Percentiles rank a stretch among this genome's conserved stretches.
These are phyloP conservation scores for Schizothecium vesticola DNA, from an alignment of 495 filamentous ascomycete genomes.

Conservation along the genomic window DNA sequence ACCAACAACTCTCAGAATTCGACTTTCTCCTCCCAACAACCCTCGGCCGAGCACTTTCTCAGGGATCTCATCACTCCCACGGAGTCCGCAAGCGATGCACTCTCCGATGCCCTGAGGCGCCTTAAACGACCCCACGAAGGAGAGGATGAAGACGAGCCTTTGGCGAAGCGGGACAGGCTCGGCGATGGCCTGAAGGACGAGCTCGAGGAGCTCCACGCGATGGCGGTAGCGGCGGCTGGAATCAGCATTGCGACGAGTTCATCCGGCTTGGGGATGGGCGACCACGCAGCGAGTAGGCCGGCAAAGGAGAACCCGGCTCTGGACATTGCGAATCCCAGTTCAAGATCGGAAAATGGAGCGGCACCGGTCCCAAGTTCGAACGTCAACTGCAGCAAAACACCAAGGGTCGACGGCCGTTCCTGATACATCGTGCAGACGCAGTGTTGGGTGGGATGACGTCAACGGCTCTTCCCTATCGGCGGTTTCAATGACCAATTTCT, in stretches of 20 bases:
- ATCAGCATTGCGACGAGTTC: background rate
- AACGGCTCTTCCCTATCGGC: background rate
- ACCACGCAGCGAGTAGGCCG: background rate
- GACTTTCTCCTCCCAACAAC: conserved; percentile 8
- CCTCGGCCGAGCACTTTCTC: conserved; percentile 20
- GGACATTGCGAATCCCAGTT: background rate
- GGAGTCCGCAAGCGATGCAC: conserved; percentile 4
- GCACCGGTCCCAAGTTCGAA: background rate
- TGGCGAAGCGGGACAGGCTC: conserved; percentile 27
- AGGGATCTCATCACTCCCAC: conserved; percentile 20
- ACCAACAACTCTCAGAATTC: conserved; percentile 17
- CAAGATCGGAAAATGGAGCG: background rate
- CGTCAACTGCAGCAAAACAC: background rate
- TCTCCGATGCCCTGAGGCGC: conserved; percentile 1
- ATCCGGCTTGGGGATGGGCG: background rate
- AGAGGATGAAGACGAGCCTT: conserved; percentile 15
- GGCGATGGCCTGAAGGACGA: conserved; percentile 24
- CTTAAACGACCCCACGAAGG: conserved; percentile 25
- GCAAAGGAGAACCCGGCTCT: background rate
- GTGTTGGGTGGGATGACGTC: background rate
- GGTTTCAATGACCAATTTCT: background rate
- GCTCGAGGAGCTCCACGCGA: background rate
- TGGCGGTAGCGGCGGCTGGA: background rate
- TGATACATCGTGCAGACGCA: background rate
- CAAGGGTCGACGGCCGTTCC: background rate